Evolutionary conservation across 1,284 basidiomycete species (phyloP).

Genomic region (Salmacisia buchloeana): DNA sequence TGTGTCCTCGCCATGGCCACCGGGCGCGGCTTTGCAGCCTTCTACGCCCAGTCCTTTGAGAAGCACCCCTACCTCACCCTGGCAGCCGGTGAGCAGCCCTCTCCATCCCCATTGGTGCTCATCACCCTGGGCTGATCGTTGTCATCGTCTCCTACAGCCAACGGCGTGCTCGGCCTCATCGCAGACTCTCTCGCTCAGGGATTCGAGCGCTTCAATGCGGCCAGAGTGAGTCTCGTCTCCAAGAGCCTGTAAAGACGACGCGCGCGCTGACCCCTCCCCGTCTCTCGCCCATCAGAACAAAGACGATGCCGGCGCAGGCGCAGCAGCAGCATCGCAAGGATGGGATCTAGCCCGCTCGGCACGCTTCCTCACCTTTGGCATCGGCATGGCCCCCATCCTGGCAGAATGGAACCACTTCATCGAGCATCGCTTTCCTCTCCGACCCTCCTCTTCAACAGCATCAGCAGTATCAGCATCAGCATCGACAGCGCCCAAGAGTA

Average conservation of each 20-base stretch:
- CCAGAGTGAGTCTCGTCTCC: neutral
- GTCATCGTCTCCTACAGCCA: constrained; percentile 19
- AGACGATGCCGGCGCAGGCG: no score
- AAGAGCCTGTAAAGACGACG: neutral
- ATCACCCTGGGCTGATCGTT: neutral
- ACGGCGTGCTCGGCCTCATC: constrained; percentile 36
- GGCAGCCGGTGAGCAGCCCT: constrained; percentile 18
- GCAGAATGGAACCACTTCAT: constrained; percentile 48
- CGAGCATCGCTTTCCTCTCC: constrained; percentile 38
- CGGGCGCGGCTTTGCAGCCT: constrained; percentile 28
- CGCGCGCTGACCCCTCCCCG: neutral
- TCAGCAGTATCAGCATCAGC: neutral
- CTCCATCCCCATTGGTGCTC: neutral
- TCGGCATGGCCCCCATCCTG: constrained; percentile 43
- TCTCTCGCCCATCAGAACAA: neutral
- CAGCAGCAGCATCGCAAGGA: constrained; percentile 3
- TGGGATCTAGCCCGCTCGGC: constrained; percentile 38
- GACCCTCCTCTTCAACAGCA: neutral
- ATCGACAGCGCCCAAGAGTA: no score
- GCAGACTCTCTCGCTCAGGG: constrained; percentile 44
- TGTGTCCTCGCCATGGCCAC: neutral
- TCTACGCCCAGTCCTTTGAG: constrained; percentile 44
- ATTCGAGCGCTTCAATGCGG: constrained; percentile 27
- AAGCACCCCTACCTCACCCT: constrained; percentile 43
- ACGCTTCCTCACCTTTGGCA: constrained; percentile 41